Conservation (phyloP, 73 alveolate genomes). For the Symbiodinium pilosum region DNA sequence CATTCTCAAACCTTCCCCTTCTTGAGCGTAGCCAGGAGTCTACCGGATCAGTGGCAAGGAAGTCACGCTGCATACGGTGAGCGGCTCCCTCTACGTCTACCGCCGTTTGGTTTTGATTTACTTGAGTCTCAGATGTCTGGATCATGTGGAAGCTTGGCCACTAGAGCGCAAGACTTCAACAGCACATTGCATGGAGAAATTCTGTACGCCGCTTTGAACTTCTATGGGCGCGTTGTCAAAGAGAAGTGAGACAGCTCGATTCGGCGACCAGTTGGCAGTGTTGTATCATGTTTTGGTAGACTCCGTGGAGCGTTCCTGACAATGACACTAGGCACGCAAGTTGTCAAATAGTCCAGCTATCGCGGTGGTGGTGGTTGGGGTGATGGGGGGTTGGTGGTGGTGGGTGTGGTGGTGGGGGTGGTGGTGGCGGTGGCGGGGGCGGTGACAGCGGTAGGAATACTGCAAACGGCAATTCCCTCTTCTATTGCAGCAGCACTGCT, state of each 20-base stretch:
- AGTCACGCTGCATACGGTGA: constrained; percentile 61
- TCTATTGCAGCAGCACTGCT: too few relatives aligned
- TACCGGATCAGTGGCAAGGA: constrained; percentile 82
- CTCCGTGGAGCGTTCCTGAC: not conserved
- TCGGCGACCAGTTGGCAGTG: too few relatives aligned
- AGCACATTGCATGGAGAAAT: too few relatives aligned
- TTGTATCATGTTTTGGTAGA: not conserved
- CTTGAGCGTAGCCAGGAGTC: constrained; percentile 21
- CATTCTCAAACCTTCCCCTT: too few relatives aligned
- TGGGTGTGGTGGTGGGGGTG: not conserved
- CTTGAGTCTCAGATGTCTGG: not conserved
- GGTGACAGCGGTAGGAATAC: too few relatives aligned
- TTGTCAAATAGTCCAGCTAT: not conserved
- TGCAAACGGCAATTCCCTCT: too few relatives aligned
- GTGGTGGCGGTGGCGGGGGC: too few relatives aligned
- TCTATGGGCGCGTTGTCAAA: too few relatives aligned
- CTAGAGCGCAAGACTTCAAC: not conserved
- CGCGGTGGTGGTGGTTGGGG: not conserved
- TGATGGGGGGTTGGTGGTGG: too few relatives aligned
- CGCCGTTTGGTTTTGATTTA: not conserved
- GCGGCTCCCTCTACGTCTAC: constrained; percentile 69
- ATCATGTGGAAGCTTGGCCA: not conserved
- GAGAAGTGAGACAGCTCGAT: too few relatives aligned
- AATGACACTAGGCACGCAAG: not conserved
- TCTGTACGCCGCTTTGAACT: too few relatives aligned